Evolutionary conservation across 164 flowering plant species (phyloP).

Genomic region (Dillenia turbinata): DNA sequence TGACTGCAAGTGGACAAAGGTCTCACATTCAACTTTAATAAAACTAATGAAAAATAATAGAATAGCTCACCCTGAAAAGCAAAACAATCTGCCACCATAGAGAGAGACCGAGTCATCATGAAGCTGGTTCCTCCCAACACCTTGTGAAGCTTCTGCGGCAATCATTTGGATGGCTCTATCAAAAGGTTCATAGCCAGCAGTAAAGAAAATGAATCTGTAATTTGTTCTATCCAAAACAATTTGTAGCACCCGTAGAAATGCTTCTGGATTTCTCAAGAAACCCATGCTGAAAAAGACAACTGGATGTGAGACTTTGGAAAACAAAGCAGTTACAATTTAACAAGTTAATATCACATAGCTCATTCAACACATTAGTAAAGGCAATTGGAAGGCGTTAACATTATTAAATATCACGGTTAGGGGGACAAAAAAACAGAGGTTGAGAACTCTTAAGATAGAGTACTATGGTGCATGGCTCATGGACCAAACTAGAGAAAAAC

Average conservation of each 20-base stretch:
- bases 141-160: constrained; percentile 24
- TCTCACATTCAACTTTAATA: too few species aligned
- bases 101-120: constrained; percentile 40
- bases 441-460: too few species aligned
- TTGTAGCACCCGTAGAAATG: constrained; percentile 64
- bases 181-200: constrained; percentile 81
- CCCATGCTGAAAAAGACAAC: constrained; percentile 76
- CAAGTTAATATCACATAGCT: background rate
- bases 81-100: constrained; percentile 55
- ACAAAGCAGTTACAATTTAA: background rate
- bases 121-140: constrained; percentile 15
- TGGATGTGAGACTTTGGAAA: constrained; percentile 6
- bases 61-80: constrained; percentile 69
- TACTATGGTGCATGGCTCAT: too few species aligned
- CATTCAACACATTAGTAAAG: too few species aligned
- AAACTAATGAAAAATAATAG: background rate
- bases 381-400: too few species aligned
- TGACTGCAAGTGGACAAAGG: too few species aligned
- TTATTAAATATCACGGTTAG: too few species aligned
- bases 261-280: constrained; percentile 58
- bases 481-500: too few species aligned
- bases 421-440: too few species aligned
- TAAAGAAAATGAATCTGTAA: constrained; percentile 64
- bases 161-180: constrained; percentile 40
- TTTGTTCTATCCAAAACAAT: constrained; percentile 39